These are phyloP conservation scores for Lachnum nothofagi DNA, from an alignment of 2,329 filamentous ascomycete genomes.

Conservation along the genomic window DNA sequence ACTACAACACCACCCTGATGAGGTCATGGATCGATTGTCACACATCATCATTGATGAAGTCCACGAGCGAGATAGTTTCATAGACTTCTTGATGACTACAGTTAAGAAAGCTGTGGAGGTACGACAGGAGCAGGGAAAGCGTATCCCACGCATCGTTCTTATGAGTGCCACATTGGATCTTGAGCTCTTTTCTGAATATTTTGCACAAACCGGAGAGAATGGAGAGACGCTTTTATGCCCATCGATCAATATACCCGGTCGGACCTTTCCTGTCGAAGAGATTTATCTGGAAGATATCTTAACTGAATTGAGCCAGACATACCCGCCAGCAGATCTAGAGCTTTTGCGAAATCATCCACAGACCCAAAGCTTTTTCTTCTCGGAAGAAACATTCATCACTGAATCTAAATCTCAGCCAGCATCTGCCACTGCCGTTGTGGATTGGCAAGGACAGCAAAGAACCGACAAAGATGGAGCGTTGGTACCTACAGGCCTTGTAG, in stretches of 20 bases:
- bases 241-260: slow-evolving; percentile 81
- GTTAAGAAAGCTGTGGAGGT: slow-evolving; percentile 75
- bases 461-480: slow-evolving; percentile 55
- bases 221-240: slow-evolving; percentile 47
- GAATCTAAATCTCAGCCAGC: no score
- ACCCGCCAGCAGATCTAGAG: slow-evolving; percentile 1
- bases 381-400: background rate
- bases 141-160: slow-evolving; percentile 79
- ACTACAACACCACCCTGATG: slow-evolving; percentile 71
- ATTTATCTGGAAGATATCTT: slow-evolving; percentile 84
- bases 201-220: slow-evolving; percentile 61
- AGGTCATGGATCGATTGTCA: slow-evolving; percentile 79
- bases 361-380: background rate
- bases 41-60: slow-evolving; percentile 94
- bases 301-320: slow-evolving; percentile 57
- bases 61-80: slow-evolving; percentile 87
- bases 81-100: slow-evolving; percentile 85
- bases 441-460: slow-evolving; percentile 12
- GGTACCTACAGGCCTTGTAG: slow-evolving; percentile 59
- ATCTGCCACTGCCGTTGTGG: background rate
- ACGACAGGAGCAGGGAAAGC: slow-evolving; percentile 58
- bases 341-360: slow-evolving; percentile 37
- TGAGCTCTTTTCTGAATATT: slow-evolving; percentile 74
- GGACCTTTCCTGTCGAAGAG: slow-evolving; percentile 82
- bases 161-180: slow-evolving; percentile 96